These are phyloP conservation scores for Sporisorium iseilematis-ciliati DNA, from an alignment of 1,284 basidiomycete species.

Conservation along the genomic window DNA sequence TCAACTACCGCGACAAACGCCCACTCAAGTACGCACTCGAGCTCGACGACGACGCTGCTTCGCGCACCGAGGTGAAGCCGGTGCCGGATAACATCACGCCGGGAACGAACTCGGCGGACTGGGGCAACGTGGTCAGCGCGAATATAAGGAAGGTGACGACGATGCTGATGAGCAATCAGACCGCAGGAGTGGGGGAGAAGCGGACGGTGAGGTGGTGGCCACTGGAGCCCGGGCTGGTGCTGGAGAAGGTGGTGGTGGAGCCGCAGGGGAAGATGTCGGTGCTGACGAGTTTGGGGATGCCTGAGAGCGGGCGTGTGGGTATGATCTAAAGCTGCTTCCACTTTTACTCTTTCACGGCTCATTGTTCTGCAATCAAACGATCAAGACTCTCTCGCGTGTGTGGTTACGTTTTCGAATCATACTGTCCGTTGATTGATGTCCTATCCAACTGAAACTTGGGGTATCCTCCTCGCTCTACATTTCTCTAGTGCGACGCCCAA, in stretches of 20 bases:
- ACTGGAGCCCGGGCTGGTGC: constrained; percentile 30
- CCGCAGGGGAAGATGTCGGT: constrained; percentile 5
- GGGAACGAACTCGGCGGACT: constrained; percentile 32
- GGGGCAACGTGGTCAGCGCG: constrained; percentile 35
- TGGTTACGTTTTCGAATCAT: background rate
- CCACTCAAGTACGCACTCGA: constrained; percentile 28
- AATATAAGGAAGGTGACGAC: constrained; percentile 33
- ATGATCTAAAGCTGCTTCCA: constrained; percentile 9
- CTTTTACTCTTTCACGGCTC: too few relatives aligned
- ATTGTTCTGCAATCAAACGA: background rate
- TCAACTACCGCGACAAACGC: constrained; percentile 38
- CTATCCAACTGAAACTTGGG: background rate
- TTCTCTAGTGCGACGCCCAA: constrained; percentile 28
- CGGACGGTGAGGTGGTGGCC: constrained; percentile 33
- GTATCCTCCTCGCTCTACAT: background rate
- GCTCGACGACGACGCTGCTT: constrained; percentile 19
- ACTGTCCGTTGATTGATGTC: background rate
- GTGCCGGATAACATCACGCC: constrained; percentile 42
- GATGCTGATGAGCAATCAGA: constrained; percentile 1
- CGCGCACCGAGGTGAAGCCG: constrained; percentile 8
- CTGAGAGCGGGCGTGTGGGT: constrained; percentile 21
- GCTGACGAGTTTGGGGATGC: constrained; percentile 23
- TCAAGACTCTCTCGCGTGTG: background rate
- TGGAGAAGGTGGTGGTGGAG: constrained; percentile 33
- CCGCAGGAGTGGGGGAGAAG: background rate